Conservation (phyloP, 306 rosid species). For the Fragaria iinumae region DNA sequence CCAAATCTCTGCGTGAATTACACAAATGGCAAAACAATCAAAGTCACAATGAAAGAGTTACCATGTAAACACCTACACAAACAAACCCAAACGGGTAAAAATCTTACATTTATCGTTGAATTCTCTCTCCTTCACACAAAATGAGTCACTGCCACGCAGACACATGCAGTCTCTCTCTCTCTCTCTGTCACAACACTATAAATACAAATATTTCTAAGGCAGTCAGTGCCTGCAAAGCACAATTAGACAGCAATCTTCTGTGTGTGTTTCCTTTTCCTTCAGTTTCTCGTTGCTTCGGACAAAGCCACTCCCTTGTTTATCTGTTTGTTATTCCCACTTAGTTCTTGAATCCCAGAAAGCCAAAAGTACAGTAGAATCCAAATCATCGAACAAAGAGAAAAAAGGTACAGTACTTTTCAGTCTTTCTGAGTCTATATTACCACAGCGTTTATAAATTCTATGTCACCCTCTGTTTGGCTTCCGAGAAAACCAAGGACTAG, state of each 20-base stretch:
- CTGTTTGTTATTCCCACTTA: not conserved
- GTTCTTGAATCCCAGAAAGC: constrained; percentile 1
- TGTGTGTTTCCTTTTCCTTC: not conserved
- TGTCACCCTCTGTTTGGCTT: constrained; percentile 12
- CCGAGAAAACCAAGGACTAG: constrained; percentile 10
- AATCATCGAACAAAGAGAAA: not conserved
- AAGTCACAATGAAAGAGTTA: not conserved
- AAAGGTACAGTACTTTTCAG: not conserved
- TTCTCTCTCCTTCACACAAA: not conserved
- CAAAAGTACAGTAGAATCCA: not conserved
- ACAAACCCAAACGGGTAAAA: not conserved
- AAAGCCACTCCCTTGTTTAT: not conserved
- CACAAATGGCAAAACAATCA: not conserved
- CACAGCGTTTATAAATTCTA: not conserved
- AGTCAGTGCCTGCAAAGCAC: not conserved
- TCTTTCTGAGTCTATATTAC: not conserved
- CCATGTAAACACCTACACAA: not conserved
- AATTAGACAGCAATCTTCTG: not conserved
- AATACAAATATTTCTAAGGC: not conserved
- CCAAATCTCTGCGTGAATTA: not conserved
- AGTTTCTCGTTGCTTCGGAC: not conserved
- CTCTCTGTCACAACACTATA: not conserved
- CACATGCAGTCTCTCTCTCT: not conserved
- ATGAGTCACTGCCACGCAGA: not conserved
- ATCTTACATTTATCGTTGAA: not conserved